phyloP scores from a whole-genome alignment of 371 early-diverging fungal genomes.

The Apophysomyces sp. region DNA sequence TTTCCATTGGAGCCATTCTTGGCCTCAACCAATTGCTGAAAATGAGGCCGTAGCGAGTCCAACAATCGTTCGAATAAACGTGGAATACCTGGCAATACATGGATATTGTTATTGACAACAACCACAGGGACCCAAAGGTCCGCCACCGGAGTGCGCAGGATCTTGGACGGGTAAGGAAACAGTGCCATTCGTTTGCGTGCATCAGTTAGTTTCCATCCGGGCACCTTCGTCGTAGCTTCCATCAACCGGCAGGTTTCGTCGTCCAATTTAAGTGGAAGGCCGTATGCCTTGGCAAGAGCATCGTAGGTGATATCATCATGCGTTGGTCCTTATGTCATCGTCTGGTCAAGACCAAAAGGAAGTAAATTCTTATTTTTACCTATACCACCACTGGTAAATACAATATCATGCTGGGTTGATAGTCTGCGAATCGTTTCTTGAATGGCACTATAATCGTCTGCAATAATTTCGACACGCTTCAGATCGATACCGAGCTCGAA shows the following conservation, averaged over 20 bases:
- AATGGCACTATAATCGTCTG: conserved; percentile 57
- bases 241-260: conserved; percentile 58
- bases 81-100: conserved; percentile 77
- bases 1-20: conserved; percentile 12
- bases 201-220: conserved; percentile 37
- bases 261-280: conserved; percentile 48
- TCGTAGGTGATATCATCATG: conserved; percentile 76
- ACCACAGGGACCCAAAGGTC: conserved; percentile 73
- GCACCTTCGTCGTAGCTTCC: conserved; percentile 27
- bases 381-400: conserved; percentile 77
- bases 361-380: too few relatives aligned
- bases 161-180: conserved; percentile 51
- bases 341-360: too few relatives aligned
- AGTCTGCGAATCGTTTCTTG: conserved; percentile 51
- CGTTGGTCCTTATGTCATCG: conserved; percentile 46
- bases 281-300: conserved; percentile 65
- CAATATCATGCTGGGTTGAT: conserved; percentile 53
- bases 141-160: conserved; percentile 37
- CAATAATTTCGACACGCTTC: conserved; percentile 59
- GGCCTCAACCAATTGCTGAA: conserved; percentile 17
- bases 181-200: conserved; percentile 71
- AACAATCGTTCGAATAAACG: conserved; percentile 58
- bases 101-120: conserved; percentile 61
- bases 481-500: conserved; percentile 64
- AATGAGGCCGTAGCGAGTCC: conserved; percentile 27